Evolutionary conservation across 23 red algal species (phyloP).

Genomic region (Agarophyton chilense): DNA sequence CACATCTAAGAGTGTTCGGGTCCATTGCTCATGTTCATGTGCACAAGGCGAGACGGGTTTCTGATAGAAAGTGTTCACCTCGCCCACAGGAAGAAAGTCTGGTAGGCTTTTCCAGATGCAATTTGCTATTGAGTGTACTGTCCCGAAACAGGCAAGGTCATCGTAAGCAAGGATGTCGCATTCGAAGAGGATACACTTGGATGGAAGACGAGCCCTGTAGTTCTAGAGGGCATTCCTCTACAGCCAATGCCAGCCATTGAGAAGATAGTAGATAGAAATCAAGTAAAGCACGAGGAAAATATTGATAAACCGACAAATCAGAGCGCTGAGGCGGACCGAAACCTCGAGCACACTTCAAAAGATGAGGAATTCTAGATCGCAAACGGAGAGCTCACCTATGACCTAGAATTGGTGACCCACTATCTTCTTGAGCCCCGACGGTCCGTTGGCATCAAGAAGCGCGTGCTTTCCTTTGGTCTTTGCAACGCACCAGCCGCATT

Average conservation of each 20-base stretch:
- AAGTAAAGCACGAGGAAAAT: neutral
- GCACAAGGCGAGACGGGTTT: neutral
- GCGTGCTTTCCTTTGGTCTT: conserved; percentile 12
- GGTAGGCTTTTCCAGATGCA: neutral
- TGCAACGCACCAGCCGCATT: conserved; percentile 13
- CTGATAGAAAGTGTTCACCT: neutral
- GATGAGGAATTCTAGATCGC: neutral
- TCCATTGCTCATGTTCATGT: neutral
- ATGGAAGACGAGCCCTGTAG: neutral
- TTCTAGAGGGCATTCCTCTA: neutral
- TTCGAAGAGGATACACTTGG: neutral
- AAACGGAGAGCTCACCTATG: too few species aligned
- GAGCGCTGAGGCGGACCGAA: neutral
- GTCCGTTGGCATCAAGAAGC: neutral
- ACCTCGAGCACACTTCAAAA: neutral
- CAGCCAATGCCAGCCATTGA: neutral
- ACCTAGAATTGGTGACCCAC: neutral
- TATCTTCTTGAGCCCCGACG: neutral
- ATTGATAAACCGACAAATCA: neutral
- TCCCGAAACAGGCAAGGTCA: neutral
- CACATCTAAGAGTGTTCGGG: too few species aligned
- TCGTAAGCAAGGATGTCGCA: neutral
- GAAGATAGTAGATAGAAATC: neutral
- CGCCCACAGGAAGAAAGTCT: neutral
- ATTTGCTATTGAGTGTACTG: conserved; percentile 1